Evolutionary conservation across 352 stramenopile genomes (phyloP), one percentile per base, ranked within the genome.

Genomic region (Blastocystis sp.): DNA sequence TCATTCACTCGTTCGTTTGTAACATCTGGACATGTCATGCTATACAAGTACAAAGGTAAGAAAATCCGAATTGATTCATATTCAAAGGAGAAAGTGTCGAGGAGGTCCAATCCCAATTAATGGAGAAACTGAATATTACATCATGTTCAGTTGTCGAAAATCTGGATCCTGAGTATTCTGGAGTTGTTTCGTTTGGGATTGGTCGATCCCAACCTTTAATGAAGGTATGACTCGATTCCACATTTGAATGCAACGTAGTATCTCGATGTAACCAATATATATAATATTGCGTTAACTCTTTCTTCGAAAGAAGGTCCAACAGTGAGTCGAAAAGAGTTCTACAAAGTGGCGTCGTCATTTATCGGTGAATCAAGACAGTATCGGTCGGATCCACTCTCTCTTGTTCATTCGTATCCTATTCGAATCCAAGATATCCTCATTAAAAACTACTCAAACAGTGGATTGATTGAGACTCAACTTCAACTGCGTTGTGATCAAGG

Each of bases 391-490:
- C 19, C 39, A 19, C 29, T 75, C 63, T n/a, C 21, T 24, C 29
- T 80, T n/a, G 19, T 61, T 32, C 69, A 49, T 63, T 80, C 69
- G 3, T 59, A 59, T 63, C 69, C 69, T 27, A 80, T 80, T 39
- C 49, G 37, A 27, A 80, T 80, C 43, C 43, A 80, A n/a, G 43
- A 80, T n/a, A 80, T 80, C 39, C 46, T 35, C 49, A 63, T 80
- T 42, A 80, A 80, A 24, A 14, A 80, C n/a, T 80, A 49, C 69
- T 65, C 32, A 59, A 27, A 42, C 21, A 42, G 27, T 2, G 46
- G 32, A 29, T 42, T 37, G 2, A 54, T 39, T 32, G 12, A 58
- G 43, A 27, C 51, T 32, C 69, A 32, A n/a, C 24, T 69, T 39
- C 24, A 43, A 16, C 14, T 80, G 21, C 37, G 24, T 49, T 80